Evolutionary conservation across 2,329 filamentous ascomycete species (phyloP).

Genomic region (Truncatella angustata): DNA sequence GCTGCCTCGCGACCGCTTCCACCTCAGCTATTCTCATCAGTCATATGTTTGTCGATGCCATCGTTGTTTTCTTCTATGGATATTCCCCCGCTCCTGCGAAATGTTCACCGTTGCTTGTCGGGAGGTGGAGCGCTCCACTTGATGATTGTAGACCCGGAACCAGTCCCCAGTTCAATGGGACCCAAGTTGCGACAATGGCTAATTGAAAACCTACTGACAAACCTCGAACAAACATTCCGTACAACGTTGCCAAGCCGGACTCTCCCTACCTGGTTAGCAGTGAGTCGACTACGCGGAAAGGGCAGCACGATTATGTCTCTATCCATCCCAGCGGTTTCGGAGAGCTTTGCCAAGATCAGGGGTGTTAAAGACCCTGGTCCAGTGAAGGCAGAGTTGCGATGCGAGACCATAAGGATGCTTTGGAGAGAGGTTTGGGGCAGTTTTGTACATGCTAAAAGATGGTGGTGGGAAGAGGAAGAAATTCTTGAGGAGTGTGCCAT

Average conservation of each 20-base stretch:
- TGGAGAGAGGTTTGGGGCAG: constrained; percentile 62
- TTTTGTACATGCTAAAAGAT: constrained; percentile 45
- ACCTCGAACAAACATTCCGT: constrained; percentile 56
- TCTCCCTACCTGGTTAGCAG: constrained; percentile 58
- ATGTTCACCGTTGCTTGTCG: constrained; percentile 54
- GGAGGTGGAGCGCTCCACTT: constrained; percentile 57
- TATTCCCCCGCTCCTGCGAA: constrained; percentile 54
- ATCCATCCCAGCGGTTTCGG: constrained; percentile 46
- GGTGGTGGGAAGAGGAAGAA: constrained; percentile 62
- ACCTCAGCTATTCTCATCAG: constrained; percentile 43
- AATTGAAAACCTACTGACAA: constrained; percentile 57
- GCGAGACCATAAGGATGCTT: constrained; percentile 52
- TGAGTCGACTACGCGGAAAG: constrained; percentile 48
- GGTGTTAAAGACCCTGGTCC: constrained; percentile 26
- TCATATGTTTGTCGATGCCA: constrained; percentile 55
- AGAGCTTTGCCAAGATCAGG: constrained; percentile 15
- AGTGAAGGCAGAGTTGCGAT: constrained; percentile 46
- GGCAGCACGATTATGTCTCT: constrained; percentile 47
- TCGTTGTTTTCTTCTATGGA: constrained; percentile 55
- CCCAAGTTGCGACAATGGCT: constrained; percentile 60
- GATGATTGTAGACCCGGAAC: constrained; percentile 61
- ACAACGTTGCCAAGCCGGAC: constrained; percentile 58
- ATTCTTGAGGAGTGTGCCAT: constrained; percentile 55
- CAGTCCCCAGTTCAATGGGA: constrained; percentile 53
- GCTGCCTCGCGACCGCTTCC: constrained; percentile 35